phyloP scores from a whole-genome alignment of 768 basidiomycete genomes.

The Cystofilobasidium macerans region DNA sequence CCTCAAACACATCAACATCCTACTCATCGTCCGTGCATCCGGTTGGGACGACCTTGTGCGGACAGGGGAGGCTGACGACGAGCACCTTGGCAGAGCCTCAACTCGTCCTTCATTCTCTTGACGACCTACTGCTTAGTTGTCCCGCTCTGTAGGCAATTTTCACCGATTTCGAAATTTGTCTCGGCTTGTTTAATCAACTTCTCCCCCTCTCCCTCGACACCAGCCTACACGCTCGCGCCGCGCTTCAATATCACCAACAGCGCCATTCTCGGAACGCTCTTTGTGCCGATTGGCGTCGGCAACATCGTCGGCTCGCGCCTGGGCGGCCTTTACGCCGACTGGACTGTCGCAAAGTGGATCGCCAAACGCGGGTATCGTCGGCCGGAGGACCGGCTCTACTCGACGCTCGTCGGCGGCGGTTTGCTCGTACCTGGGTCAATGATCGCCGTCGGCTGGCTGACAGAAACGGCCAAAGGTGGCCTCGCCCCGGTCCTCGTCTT shows the following conservation, averaged over 20 bases:
- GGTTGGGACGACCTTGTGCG: background rate
- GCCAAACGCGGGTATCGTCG: slow-evolving; percentile 34
- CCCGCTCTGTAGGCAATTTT: no score
- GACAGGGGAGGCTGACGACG: no score
- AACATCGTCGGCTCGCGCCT: slow-evolving; percentile 36
- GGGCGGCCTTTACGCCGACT: slow-evolving; percentile 35
- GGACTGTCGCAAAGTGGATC: slow-evolving; percentile 32
- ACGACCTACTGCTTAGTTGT: slow-evolving; percentile 29
- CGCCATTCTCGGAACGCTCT: slow-evolving; percentile 38
- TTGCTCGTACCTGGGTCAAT: slow-evolving; percentile 32
- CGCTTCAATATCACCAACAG: slow-evolving; percentile 38
- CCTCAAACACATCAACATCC: slow-evolving; percentile 34
- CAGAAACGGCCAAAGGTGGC: slow-evolving; percentile 29
- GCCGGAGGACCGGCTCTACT: slow-evolving; percentile 38
- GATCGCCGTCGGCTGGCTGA: slow-evolving; percentile 26
- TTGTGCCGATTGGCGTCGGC: slow-evolving; percentile 36
- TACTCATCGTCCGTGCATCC: slow-evolving; percentile 30
- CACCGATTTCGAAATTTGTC: no score
- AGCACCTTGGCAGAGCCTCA: no score
- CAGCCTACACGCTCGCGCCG: slow-evolving; percentile 10
- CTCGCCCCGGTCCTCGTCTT: slow-evolving; percentile 34
- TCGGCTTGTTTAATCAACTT: no score
- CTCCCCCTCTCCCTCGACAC: background rate
- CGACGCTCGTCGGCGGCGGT: slow-evolving; percentile 32
- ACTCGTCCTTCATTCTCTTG: slow-evolving; percentile 31